Evolutionary conservation across 2,329 filamentous ascomycete species (phyloP), one percentile per base, ranked within the genome.

Genomic region (Kalmusia sp.): DNA sequence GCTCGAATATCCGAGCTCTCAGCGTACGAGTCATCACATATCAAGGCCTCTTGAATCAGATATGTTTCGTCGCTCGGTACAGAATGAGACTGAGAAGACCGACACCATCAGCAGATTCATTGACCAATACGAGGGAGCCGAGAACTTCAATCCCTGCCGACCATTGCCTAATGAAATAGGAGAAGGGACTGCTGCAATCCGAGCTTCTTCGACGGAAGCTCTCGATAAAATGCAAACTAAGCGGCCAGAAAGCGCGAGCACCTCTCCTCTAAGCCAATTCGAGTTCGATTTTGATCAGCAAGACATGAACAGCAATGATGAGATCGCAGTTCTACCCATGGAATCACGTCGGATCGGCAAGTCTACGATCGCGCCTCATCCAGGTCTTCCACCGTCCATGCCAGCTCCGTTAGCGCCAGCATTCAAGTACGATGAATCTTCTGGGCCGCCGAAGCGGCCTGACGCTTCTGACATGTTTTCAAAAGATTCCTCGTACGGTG

Each of bases 81-180:
- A 54, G 2, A 51, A 49, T 24, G 49, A 43, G 3, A 59, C 58
- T 21, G 54, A 61, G 4, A 68, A 73, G 48, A 65, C 64, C 6
- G 68, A 74, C 44, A 71, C 71, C 0, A 64, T 73, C 37, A 68
- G 65, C 56, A 67, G 66, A 37, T 57, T 72, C 25, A 71, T 73
- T 25, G 69, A 70, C 17, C 60, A 67, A 6, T 73, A 72, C 33
- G 57, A 60, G 14, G 47, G 55, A 12, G 46, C 37, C 1, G 51
- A 62, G 12, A 47, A 25, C 17, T 40, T 49, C 3, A 50, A 48
- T 14, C 53, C 45, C 19, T 52, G 60, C 6, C 35, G 49, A 8
- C 25, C 50, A 7, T 31, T 49, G 9, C 25, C 49, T 2, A 21
- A 33, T 12, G 51, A 58, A n/a, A 24, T 49, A 2, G 3, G 12